Percentiles rank a stretch among this genome's conserved stretches.
These are phyloP conservation scores for Trypanosoma lewisi DNA, from an alignment of 208 protist species.

Conservation along the genomic window DNA sequence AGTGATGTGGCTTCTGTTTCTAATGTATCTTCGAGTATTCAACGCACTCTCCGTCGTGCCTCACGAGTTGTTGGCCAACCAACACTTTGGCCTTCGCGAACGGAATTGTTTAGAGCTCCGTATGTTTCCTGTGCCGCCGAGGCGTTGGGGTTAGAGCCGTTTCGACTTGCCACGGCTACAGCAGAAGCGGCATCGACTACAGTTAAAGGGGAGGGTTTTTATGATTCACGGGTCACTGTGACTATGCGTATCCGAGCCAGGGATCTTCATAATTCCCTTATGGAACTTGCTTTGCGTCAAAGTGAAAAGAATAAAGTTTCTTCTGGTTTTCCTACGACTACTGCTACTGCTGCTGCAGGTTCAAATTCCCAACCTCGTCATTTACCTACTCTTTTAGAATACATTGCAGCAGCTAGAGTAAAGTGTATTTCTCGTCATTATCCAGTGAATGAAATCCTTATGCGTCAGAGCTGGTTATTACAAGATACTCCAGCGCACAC, in stretches of 20 bases:
- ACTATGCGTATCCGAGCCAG: slow-evolving; percentile 59
- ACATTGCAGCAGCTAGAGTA: slow-evolving; percentile 59
- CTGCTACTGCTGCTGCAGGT: too few relatives aligned
- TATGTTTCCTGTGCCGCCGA: slow-evolving; percentile 65
- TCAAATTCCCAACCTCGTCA: too few relatives aligned
- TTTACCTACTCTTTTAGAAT: slow-evolving; percentile 27
- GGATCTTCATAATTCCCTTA: slow-evolving; percentile 66
- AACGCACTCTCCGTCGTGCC: slow-evolving; percentile 59
- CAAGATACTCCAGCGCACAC: slow-evolving; percentile 76
- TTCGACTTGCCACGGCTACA: slow-evolving; percentile 51
- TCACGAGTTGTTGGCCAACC: slow-evolving; percentile 75
- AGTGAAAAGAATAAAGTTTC: slow-evolving; percentile 10
- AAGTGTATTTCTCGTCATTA: slow-evolving; percentile 59
- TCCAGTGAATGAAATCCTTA: slow-evolving; percentile 65
- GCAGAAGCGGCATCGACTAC: slow-evolving; percentile 30
- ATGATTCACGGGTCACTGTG: slow-evolving; percentile 38
- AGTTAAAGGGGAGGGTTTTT: neutral
- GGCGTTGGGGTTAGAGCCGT: slow-evolving; percentile 66
- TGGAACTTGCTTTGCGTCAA: slow-evolving; percentile 32
- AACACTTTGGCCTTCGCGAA: slow-evolving; percentile 54
- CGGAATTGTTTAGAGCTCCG: slow-evolving; percentile 54
- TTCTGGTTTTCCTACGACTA: neutral
- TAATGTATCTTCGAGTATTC: slow-evolving; percentile 71
- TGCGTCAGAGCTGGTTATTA: slow-evolving; percentile 89
- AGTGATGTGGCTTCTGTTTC: slow-evolving; percentile 55